These are phyloP conservation scores for Colletotrichum trifolii DNA, from an alignment of 2,329 filamentous ascomycete genomes.

Conservation along the genomic window DNA sequence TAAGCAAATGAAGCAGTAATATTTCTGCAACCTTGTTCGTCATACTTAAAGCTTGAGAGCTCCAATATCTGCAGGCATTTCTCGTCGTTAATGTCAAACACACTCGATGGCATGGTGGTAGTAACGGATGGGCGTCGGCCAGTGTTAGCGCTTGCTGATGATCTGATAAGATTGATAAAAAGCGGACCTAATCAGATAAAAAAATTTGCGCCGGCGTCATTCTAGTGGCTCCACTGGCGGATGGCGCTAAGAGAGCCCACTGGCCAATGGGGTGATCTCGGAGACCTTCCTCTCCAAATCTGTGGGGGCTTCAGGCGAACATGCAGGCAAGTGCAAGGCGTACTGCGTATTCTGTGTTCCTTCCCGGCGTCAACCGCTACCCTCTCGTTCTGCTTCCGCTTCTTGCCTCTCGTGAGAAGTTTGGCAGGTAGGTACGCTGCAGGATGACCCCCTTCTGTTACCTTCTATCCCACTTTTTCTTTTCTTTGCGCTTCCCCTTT, in stretches of 20 bases:
- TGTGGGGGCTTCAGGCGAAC: conserved; percentile 5
- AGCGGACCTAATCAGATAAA: conserved; percentile 30
- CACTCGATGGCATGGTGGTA: background rate
- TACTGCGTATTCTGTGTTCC: too few species aligned
- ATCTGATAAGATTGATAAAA: conserved; percentile 38
- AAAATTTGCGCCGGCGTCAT: conserved; percentile 19
- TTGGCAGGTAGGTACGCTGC: too few species aligned
- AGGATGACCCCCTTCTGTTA: too few species aligned
- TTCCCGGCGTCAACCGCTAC: too few species aligned
- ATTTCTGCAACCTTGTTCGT: too few species aligned
- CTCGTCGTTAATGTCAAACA: background rate
- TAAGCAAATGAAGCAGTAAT: too few species aligned
- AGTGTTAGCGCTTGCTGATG: conserved; percentile 15
- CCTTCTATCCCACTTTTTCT: background rate
- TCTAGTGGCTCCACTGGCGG: conserved; percentile 4
- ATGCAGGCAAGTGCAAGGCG: too few species aligned
- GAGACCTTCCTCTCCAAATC: background rate
- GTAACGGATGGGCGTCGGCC: conserved; percentile 5
- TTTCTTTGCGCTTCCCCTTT: background rate
- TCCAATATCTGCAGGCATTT: background rate
- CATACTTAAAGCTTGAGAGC: background rate
- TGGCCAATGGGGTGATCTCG: conserved; percentile 5
- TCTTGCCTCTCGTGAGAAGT: too few species aligned
- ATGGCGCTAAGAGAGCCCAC: too few species aligned
- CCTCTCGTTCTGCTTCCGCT: too few species aligned